phyloP scores from a whole-genome alignment of 2,329 filamentous ascomycete genomes.

The Stagonosporopsis tanaceti region DNA sequence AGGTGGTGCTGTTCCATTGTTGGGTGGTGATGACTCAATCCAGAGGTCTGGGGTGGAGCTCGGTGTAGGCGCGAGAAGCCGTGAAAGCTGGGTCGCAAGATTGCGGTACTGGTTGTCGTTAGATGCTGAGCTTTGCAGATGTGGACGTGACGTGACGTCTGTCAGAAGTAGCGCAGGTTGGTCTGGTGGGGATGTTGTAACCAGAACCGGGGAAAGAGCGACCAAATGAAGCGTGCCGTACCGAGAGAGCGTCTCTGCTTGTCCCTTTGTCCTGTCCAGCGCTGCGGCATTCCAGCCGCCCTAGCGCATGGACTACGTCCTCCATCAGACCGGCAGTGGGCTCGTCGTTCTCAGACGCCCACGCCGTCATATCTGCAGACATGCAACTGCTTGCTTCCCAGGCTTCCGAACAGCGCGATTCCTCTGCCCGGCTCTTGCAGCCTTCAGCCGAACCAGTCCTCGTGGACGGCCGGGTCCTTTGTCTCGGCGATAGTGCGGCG shows the following conservation, averaged over 20 bases:
- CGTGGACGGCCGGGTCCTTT: slow-evolving; percentile 44
- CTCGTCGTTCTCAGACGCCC: slow-evolving; percentile 36
- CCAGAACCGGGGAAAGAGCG: slow-evolving; percentile 29
- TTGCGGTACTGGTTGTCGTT: slow-evolving; percentile 37
- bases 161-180: slow-evolving; percentile 12
- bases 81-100: slow-evolving; percentile 30
- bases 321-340: slow-evolving; percentile 35
- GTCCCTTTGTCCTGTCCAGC: slow-evolving; percentile 27
- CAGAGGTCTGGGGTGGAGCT: slow-evolving; percentile 36
- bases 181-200: slow-evolving; percentile 22
- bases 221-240: slow-evolving; percentile 42
- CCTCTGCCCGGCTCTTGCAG: slow-evolving; percentile 26
- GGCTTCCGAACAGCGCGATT: slow-evolving; percentile 11
- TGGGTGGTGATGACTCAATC: slow-evolving; percentile 28
- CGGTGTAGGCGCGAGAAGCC: slow-evolving; percentile 27
- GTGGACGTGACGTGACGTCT: slow-evolving; percentile 9
- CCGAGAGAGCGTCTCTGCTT: slow-evolving; percentile 36
- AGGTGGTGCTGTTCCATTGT: slow-evolving; percentile 46
- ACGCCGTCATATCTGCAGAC: slow-evolving; percentile 27
- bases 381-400: slow-evolving; percentile 26
- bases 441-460: slow-evolving; percentile 47
- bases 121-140: slow-evolving; percentile 26
- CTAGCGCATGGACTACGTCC: slow-evolving; percentile 39
- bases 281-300: slow-evolving; percentile 39
- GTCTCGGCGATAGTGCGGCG: slow-evolving; percentile 41